Evolutionary conservation across 2,329 filamentous ascomycete species (phyloP).

Genomic region (Juglanconis juglandina): DNA sequence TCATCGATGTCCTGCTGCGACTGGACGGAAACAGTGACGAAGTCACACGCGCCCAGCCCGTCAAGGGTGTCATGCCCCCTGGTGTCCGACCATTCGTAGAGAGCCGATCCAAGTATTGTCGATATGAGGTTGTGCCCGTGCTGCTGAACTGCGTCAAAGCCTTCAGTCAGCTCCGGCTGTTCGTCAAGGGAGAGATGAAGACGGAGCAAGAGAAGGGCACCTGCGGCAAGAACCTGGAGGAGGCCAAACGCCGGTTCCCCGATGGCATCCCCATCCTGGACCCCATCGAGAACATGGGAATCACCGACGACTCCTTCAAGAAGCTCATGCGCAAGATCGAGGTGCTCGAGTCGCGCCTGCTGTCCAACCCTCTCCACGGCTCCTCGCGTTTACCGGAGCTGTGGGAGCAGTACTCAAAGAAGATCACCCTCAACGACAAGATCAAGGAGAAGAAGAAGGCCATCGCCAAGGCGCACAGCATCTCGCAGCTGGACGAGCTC

Average conservation of each 20-base stretch:
- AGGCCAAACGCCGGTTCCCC: slow-evolving; percentile 83
- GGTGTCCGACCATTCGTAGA: slow-evolving; percentile 54
- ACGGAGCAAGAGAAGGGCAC: slow-evolving; percentile 62
- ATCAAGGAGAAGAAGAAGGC: slow-evolving; percentile 88
- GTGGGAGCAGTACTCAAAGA: slow-evolving; percentile 82
- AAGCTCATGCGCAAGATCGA: slow-evolving; percentile 93
- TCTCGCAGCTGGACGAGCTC: slow-evolving; percentile 91
- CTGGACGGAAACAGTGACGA: slow-evolving; percentile 50
- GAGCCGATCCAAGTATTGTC: slow-evolving; percentile 55
- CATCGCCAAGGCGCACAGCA: slow-evolving; percentile 78
- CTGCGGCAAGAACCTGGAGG: slow-evolving; percentile 67
- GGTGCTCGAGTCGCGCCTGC: slow-evolving; percentile 83
- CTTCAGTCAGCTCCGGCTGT: slow-evolving; percentile 79
- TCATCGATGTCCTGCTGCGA: slow-evolving; percentile 77
- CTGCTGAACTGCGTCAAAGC: slow-evolving; percentile 80
- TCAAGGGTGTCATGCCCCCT: slow-evolving; percentile 62
- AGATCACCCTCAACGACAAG: slow-evolving; percentile 70
- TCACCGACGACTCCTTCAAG: slow-evolving; percentile 89
- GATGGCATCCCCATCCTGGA: slow-evolving; percentile 88
- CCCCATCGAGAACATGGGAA: slow-evolving; percentile 94
- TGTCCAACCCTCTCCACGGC: slow-evolving; percentile 87
- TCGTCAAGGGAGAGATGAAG: slow-evolving; percentile 74
- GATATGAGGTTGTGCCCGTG: slow-evolving; percentile 81
- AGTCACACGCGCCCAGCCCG: slow-evolving; percentile 48
- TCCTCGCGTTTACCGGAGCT: slow-evolving; percentile 79